phyloP scores from a whole-genome alignment of 1,139 yeast species.

The Protomyces lactucae-debilis region DNA sequence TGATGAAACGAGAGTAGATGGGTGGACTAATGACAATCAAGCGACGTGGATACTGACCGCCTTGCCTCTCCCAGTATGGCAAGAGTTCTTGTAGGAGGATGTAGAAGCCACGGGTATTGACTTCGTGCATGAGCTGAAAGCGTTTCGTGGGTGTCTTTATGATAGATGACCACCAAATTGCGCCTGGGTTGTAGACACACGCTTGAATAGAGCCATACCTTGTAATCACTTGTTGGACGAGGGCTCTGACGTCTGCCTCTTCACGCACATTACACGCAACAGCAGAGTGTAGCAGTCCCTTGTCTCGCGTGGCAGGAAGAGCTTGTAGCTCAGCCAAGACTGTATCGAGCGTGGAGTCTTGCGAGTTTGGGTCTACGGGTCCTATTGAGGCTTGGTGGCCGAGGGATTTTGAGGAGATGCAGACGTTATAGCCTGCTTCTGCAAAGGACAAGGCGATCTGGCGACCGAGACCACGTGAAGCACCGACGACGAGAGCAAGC shows the following conservation, averaged over 20 bases:
- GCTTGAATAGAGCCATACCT: conserved; percentile 4
- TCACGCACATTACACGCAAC: conserved; percentile 6
- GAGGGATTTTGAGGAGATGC: conserved; percentile 7
- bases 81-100: conserved; percentile 1
- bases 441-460: conserved; percentile 13
- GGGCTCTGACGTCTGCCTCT: background rate
- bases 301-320: background rate
- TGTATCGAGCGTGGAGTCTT: conserved; percentile 8
- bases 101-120: conserved; percentile 10
- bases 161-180: conserved; percentile 14
- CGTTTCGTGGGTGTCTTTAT: conserved; percentile 9
- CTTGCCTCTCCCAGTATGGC: background rate
- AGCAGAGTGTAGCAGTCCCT: background rate
- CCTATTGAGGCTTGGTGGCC: background rate
- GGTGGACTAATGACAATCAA: conserved; percentile 9
- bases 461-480: conserved; percentile 9
- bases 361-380: background rate
- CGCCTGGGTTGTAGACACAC: conserved; percentile 12
- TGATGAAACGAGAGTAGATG: conserved; percentile 11
- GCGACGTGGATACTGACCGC: background rate
- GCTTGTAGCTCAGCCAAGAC: conserved; percentile 1
- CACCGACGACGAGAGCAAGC: conserved; percentile 11
- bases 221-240: background rate
- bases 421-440: conserved; percentile 9
- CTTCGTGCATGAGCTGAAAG: conserved; percentile 4